A percentile compares a stretch with the other conserved stretches of the same genome.
These are phyloP conservation scores for Davidsoniella virescens DNA, from an alignment of 2,329 filamentous ascomycete species.

Conservation along the genomic window DNA sequence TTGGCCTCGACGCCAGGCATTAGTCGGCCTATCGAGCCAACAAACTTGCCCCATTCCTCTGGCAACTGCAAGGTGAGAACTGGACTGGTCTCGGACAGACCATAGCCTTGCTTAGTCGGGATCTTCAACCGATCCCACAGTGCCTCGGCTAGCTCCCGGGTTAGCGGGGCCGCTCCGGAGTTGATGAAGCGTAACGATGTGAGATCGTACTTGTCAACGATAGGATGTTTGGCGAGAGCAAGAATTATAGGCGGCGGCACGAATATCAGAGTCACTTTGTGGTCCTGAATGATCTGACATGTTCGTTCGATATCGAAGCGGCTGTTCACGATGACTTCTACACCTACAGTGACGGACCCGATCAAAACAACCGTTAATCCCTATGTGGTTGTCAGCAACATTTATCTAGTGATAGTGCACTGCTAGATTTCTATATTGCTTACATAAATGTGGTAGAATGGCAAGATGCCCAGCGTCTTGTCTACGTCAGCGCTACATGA, in stretches of 20 bases:
- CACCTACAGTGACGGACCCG: slow-evolving; percentile 37
- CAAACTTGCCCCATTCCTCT: slow-evolving; percentile 57
- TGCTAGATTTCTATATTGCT: slow-evolving; percentile 16
- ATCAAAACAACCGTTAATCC: slow-evolving; percentile 21
- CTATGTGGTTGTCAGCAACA: slow-evolving; percentile 15
- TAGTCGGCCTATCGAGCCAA: slow-evolving; percentile 65
- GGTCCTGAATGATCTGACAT: slow-evolving; percentile 59
- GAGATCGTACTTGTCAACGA: slow-evolving; percentile 67
- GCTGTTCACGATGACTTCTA: slow-evolving; percentile 52
- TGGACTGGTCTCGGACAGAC: slow-evolving; percentile 73
- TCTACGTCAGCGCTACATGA: slow-evolving; percentile 48
- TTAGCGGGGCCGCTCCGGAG: slow-evolving; percentile 73
- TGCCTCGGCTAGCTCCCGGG: slow-evolving; percentile 59
- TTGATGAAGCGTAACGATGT: slow-evolving; percentile 68
- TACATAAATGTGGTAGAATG: slow-evolving; percentile 87
- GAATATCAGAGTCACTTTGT: slow-evolving; percentile 62
- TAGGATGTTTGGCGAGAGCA: slow-evolving; percentile 60
- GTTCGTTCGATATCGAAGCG: slow-evolving; percentile 69
- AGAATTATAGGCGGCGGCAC: slow-evolving; percentile 75
- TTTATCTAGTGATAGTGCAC: neutral
- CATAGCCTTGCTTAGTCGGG: slow-evolving; percentile 84
- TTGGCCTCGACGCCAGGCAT: slow-evolving; percentile 67
- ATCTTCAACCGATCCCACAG: slow-evolving; percentile 60
- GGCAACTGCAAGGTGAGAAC: slow-evolving; percentile 59
- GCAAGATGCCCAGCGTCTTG: slow-evolving; percentile 60